Evolutionary conservation across 2,329 filamentous ascomycete species (phyloP), one percentile per base, ranked within the genome.

Genomic region (Apiospora koreana): DNA sequence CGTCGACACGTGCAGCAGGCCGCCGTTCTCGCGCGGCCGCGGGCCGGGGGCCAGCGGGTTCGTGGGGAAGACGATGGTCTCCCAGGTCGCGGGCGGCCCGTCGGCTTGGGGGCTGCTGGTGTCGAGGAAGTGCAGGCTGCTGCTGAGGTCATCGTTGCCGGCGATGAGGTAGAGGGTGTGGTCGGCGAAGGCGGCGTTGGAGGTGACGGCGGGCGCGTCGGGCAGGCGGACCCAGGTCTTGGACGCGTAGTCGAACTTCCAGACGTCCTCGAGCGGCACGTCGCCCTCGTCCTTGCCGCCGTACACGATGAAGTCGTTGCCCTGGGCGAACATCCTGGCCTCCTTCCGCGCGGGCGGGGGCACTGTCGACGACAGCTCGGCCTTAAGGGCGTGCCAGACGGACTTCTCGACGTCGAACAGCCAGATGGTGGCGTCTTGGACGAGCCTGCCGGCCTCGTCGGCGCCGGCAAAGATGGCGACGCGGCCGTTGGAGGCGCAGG

Each of bases 171-270:
- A 87, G 1, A 89, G 78, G 0, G 81, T 81, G 42, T 83, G 78
- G 2, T 81, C 81, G 0, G 81, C 80, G 31, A 87, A 80, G 3
- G 85, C 81, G 8, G 87, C 78, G 45, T 80, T 82, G 0, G 81
- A 70, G 3, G 82, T 78, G 1, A 80, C 65, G 1, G 76, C 80
- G 0, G 84, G 81, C 1, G 83, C 81, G 0, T 80, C 75, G 0
- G 87, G 86, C 14, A 89, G 80, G 45, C 82, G 81, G 1, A 81
- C 83, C 87, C 87, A 89, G 0, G 81, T 84, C 5, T 82, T 79
- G 3, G 81, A 80, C 31, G 79, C 78, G 50, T 86, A 80, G 70
- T 87, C 83, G 73, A 87, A 88, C 45, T 84, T 79, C 81, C 87
- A 86, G 10, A 83, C 82, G 72, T 89, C 87, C 10, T 79, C 81